Evolutionary conservation across 805 yeast genomes (phyloP), one percentile per base, ranked within the genome.

Genomic region (Gaillardinia entomophila): DNA sequence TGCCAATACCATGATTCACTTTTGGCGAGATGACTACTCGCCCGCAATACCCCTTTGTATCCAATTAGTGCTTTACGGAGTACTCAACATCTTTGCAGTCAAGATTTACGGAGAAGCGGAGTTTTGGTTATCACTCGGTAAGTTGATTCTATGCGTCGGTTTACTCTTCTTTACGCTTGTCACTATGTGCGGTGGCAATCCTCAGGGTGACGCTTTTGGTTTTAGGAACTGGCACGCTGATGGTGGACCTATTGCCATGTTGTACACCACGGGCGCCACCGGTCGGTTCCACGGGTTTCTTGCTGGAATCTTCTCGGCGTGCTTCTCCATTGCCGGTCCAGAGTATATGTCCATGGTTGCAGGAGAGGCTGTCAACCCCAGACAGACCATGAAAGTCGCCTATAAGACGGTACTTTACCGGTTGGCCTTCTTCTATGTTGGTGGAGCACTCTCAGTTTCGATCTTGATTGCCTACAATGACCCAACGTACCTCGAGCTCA

Each of bases 101-200:
- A 36, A 28, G 12, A 39, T 41, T 11, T 46, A 43, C 24, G 51
- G 51, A 12, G 51, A 46, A 22, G 32, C 38, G 12, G 51, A 46
- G 34, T 46, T 46, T 23, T 46, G 51, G 51, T 36, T 46, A 27
- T 54, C 60, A 14, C 33, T 46, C 15, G 47, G 48, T 3, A 46
- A 46, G 28, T 41, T 45, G 43, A 34, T 46, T 4, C 63, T 86
- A 30, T 87, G 89, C 11, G 52, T 79, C n/a, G 95, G 92, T 2
- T 63, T 86, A 29, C 71, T 86, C 37, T 47, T 81, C 17, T 86
- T 82, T 55, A 83, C 92, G 1, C 80, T 86, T 44, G 52, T 84
- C 33, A 78, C 88, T 4, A 86, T 85, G 94, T 75, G 82, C 24
- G 95, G 95, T 19, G 96, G 95, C 17, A 86, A 85, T 52, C 95